Percentiles rank a stretch among this genome's conserved stretches.
These are phyloP conservation scores for Podospora didyma DNA, from an alignment of 495 filamentous ascomycete species.

Conservation along the genomic window DNA sequence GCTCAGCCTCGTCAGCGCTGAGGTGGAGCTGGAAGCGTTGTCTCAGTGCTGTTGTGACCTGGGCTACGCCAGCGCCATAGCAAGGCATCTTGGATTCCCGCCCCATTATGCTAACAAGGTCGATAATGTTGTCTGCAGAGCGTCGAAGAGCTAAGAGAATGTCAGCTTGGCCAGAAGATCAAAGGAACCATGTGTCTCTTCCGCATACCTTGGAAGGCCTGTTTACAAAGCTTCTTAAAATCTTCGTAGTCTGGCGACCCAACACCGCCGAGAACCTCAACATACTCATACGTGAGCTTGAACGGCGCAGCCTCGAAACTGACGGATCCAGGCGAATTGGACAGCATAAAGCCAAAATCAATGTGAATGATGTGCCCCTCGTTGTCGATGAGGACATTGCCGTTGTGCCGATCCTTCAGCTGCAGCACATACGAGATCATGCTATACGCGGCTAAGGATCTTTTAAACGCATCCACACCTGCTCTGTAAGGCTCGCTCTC, in stretches of 20 bases:
- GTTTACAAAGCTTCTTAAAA: slow-evolving; percentile 68
- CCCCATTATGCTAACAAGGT: slow-evolving; percentile 73
- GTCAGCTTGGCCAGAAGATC: background rate
- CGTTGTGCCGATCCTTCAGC: slow-evolving; percentile 77
- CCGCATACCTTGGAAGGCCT: slow-evolving; percentile 63
- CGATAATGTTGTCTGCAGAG: slow-evolving; percentile 67
- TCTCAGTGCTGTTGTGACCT: slow-evolving; percentile 57
- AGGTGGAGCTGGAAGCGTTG: slow-evolving; percentile 69
- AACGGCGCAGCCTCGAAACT: slow-evolving; percentile 78
- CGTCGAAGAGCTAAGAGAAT: slow-evolving; percentile 53
- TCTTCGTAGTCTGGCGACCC: slow-evolving; percentile 58
- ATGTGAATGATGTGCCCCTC: slow-evolving; percentile 78
- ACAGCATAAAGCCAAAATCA: slow-evolving; percentile 80
- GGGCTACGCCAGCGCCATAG: slow-evolving; percentile 59
- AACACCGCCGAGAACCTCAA: slow-evolving; percentile 68
- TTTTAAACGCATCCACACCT: slow-evolving; percentile 65
- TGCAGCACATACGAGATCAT: slow-evolving; percentile 73
- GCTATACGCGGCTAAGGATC: slow-evolving; percentile 70
- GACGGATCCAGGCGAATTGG: slow-evolving; percentile 70
- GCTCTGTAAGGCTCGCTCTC: slow-evolving; percentile 58
- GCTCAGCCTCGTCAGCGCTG: slow-evolving; percentile 68
- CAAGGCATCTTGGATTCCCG: slow-evolving; percentile 73
- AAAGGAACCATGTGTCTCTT: background rate
- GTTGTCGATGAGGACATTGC: slow-evolving; percentile 74
- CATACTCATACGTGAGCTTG: slow-evolving; percentile 73